These are phyloP conservation scores for Alnus glutinosa DNA, from an alignment of 306 rosid species.

Conservation along the genomic window DNA sequence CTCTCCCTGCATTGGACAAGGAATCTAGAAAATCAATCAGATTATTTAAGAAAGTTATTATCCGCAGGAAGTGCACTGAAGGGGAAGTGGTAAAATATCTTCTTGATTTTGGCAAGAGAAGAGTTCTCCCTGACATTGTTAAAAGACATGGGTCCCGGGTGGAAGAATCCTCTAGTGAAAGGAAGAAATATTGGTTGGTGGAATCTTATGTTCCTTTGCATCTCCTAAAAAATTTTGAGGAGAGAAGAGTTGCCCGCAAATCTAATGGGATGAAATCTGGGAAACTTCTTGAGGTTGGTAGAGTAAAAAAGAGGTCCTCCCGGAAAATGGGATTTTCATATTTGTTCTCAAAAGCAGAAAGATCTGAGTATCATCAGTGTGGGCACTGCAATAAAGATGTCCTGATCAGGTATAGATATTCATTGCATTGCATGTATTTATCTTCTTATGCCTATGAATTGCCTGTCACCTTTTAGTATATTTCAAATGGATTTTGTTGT, in stretches of 20 bases:
- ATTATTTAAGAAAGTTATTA: constrained; percentile 87
- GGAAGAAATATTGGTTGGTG: constrained; percentile 89
- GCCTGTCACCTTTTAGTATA: background rate
- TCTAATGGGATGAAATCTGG: constrained; percentile 54
- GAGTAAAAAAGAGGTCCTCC: constrained; percentile 36
- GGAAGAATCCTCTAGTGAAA: constrained; percentile 71
- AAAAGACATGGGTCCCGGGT: constrained; percentile 60
- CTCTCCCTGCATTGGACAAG: constrained; percentile 68
- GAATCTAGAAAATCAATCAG: constrained; percentile 74
- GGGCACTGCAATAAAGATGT: constrained; percentile 91
- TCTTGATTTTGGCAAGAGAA: constrained; percentile 98
- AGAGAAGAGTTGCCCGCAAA: constrained; percentile 73
- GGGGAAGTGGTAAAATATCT: constrained; percentile 70
- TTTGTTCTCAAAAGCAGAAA: constrained; percentile 84
- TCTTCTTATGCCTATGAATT: constrained; percentile 18
- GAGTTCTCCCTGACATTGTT: constrained; percentile 71
- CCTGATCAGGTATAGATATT: constrained; percentile 58
- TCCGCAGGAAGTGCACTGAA: constrained; percentile 82
- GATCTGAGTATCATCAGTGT: constrained; percentile 61
- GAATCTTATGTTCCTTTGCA: constrained; percentile 79
- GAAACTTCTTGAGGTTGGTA: constrained; percentile 43
- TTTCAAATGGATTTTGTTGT: background rate
- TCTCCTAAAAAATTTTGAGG: constrained; percentile 92
- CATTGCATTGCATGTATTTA: constrained; percentile 11
- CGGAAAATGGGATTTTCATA: constrained; percentile 62